Conservation (phyloP, 805 yeast genomes). For the Nakazawaea ambrosiae region DNA sequence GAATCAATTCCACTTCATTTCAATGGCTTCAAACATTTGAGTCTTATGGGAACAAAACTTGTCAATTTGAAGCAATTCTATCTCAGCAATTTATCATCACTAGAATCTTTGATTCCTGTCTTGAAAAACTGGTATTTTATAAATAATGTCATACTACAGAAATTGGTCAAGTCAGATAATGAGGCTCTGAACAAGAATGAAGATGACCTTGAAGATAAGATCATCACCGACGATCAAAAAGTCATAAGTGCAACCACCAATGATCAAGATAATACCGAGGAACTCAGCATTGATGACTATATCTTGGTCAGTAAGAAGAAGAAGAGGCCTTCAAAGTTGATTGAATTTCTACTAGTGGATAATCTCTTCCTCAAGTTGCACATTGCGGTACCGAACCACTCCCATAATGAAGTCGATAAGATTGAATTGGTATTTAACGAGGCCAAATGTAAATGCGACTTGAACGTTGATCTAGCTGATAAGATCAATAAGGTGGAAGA, state of each 20-base stretch:
- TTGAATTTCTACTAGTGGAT: too few species aligned
- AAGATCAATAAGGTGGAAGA: conserved; percentile 5
- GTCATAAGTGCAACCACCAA: too few species aligned
- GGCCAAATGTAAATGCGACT: neutral
- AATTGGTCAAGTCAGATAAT: neutral
- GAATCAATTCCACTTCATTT: neutral
- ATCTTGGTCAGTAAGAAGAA: neutral
- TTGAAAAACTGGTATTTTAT: conserved; percentile 8
- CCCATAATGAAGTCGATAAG: too few species aligned
- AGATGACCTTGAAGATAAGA: too few species aligned
- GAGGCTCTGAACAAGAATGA: too few species aligned
- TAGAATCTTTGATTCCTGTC: neutral
- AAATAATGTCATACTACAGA: neutral
- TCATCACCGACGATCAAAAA: too few species aligned
- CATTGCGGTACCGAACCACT: too few species aligned
- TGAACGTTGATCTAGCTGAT: conserved; percentile 1
- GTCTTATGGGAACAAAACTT: conserved; percentile 1
- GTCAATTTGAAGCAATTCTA: conserved; percentile 2
- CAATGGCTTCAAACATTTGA: neutral
- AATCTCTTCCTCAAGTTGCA: too few species aligned
- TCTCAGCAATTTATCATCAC: neutral
- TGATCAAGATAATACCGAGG: too few species aligned
- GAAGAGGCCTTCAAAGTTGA: neutral
- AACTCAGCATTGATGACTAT: conserved; percentile 6
- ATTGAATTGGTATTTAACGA: neutral